These are phyloP conservation scores for Exophiala calicioides DNA, from an alignment of 2,329 filamentous ascomycete species.

Conservation along the genomic window DNA sequence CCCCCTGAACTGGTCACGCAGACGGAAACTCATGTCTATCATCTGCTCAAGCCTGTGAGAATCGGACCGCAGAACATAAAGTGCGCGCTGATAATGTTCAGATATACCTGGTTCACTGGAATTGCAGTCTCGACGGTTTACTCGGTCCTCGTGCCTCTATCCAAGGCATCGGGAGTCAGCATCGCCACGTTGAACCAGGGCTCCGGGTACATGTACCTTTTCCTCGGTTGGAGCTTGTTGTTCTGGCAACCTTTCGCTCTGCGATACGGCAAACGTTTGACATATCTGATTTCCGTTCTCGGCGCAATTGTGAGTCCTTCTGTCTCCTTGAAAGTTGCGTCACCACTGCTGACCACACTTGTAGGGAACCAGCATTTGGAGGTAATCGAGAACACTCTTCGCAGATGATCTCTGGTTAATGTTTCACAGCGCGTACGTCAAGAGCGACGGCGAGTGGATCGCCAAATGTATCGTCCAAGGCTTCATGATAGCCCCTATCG, in stretches of 20 bases:
- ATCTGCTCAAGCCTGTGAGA: too few species aligned
- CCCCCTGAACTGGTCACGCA: too few species aligned
- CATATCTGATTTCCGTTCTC: slow-evolving; percentile 35
- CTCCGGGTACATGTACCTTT: slow-evolving; percentile 49
- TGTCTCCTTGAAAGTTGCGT: not conserved
- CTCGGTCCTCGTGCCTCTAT: slow-evolving; percentile 42
- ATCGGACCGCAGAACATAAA: too few species aligned
- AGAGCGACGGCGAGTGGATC: slow-evolving; percentile 50
- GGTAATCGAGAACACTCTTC: slow-evolving; percentile 2
- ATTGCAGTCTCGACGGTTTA: slow-evolving; percentile 37
- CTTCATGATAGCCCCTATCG: slow-evolving; percentile 52
- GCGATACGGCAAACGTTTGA: slow-evolving; percentile 42
- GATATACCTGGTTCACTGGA: slow-evolving; percentile 39
- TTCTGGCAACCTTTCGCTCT: slow-evolving; percentile 52
- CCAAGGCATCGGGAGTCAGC: slow-evolving; percentile 45
- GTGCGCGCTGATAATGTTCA: too few species aligned
- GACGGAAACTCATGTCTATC: too few species aligned
- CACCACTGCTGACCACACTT: not conserved
- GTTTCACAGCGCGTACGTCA: slow-evolving; percentile 44
- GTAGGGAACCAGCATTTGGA: slow-evolving; percentile 1
- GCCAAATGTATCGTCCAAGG: slow-evolving; percentile 51
- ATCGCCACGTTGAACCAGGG: slow-evolving; percentile 49
- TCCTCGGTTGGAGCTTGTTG: slow-evolving; percentile 40
- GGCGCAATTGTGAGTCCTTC: slow-evolving; percentile 34
- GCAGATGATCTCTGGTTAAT: slow-evolving; percentile 34